phyloP scores from a whole-genome alignment of 768 basidiomycete species.

The Hericium alpestre region DNA sequence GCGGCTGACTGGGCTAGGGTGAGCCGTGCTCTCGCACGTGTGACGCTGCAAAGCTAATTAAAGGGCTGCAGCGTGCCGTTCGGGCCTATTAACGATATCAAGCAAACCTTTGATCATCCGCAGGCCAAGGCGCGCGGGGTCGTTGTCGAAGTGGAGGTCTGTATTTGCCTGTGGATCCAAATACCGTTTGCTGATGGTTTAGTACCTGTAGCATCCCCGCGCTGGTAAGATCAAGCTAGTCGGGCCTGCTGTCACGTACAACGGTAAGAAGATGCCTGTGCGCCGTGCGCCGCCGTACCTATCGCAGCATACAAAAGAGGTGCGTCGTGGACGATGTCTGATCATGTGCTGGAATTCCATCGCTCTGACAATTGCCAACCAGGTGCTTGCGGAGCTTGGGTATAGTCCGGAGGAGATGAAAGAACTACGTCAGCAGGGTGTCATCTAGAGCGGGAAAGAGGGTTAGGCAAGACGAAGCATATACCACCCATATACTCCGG shows the following conservation, averaged over 20 bases:
- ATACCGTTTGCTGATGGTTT: neutral
- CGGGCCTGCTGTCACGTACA: constrained; percentile 28
- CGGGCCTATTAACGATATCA: constrained; percentile 88
- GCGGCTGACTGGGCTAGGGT: constrained; percentile 72
- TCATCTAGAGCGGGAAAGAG: neutral
- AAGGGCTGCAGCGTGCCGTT: constrained; percentile 51
- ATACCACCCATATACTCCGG: too few relatives aligned
- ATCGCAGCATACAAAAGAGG: constrained; percentile 32
- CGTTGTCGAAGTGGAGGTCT: constrained; percentile 69
- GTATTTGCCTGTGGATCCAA: constrained; percentile 11
- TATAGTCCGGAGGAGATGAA: constrained; percentile 4
- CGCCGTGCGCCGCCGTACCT: constrained; percentile 33
- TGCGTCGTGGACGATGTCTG: neutral
- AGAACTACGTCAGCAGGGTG: constrained; percentile 5
- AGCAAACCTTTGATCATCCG: constrained; percentile 83
- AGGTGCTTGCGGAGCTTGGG: neutral
- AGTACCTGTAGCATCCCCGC: constrained; percentile 22
- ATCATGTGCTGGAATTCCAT: too few relatives aligned
- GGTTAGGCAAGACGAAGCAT: too few relatives aligned
- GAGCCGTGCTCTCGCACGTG: constrained; percentile 16
- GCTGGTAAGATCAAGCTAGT: constrained; percentile 33
- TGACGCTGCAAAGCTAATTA: constrained; percentile 1
- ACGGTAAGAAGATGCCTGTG: constrained; percentile 27
- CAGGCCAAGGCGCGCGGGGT: constrained; percentile 69
- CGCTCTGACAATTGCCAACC: neutral